Evolutionary conservation across 192 early-diverging fungal genomes (phyloP).

Genomic region (Linnemannia exigua): DNA sequence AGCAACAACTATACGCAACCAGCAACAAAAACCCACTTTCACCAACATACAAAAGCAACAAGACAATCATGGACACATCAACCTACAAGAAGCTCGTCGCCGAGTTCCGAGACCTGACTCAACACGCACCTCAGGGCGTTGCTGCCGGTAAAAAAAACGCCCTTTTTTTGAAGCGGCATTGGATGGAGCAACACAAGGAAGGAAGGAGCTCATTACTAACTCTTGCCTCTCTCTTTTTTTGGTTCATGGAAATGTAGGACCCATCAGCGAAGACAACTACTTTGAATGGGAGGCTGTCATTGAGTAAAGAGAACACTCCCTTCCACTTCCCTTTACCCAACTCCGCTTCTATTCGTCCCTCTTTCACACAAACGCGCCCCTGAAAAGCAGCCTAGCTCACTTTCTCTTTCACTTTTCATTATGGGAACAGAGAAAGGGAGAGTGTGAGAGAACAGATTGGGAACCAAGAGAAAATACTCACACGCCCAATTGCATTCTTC

Average conservation of each 20-base stretch:
- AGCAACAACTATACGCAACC: background rate
- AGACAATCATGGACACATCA: constrained; percentile 55
- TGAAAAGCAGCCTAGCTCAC: constrained; percentile 9
- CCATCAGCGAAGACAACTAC: constrained; percentile 86
- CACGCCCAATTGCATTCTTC: background rate
- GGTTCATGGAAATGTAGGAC: constrained; percentile 64
- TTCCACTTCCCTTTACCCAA: background rate
- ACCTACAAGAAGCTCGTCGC: constrained; percentile 92
- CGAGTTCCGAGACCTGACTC: constrained; percentile 92
- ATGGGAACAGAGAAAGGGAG: background rate
- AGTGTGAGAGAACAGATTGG: too few relatives aligned
- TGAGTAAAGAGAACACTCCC: constrained; percentile 60
- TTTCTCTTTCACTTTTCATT: too few relatives aligned
- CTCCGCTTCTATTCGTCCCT: background rate
- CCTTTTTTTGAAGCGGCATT: too few relatives aligned
- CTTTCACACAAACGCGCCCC: background rate
- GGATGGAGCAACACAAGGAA: too few relatives aligned
- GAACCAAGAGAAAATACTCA: too few relatives aligned
- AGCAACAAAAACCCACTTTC: background rate
- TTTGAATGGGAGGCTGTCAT: constrained; percentile 93
- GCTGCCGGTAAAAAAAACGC: constrained; percentile 74
- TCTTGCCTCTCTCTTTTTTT: background rate
- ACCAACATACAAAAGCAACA: background rate
- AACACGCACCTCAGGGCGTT: constrained; percentile 94
- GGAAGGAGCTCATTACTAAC: background rate